Evolutionary conservation across 1,284 basidiomycete genomes (phyloP), one percentile per base, ranked within the genome.

Genomic region (Tilletia caries): DNA sequence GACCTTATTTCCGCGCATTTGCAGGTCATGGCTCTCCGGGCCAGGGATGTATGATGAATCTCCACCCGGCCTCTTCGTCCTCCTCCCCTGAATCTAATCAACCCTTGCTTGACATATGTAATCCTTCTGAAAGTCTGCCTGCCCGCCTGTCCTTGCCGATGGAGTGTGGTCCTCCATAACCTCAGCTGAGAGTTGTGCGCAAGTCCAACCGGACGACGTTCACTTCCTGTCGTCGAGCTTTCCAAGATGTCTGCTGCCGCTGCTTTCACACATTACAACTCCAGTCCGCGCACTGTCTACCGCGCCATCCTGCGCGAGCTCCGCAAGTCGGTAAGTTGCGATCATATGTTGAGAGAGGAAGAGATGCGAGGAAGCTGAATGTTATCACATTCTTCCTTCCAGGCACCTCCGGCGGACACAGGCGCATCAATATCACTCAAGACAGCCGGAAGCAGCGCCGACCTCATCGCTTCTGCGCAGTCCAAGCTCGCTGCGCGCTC

Each of bases 1-100:
- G 48, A 8, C 52, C 23, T 54, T 54, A 4, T 27, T 15, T 25
- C 13, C 27, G 52, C 6, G 23, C 0, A 23, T 27, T 34, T n/a
- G 10, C 58, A 62, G 58, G 58, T 62, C 58, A 62, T 62, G 58
- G 58, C 58, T 15, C 58, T 62, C 12, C 58, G 58, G 32, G 52
- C 52, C 52, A 23, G 52, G 29, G 52, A 29, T 54, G 52, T 54
- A 54, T 54, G 25, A 34, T 33, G 18, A 18, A 50, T 18, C 12
- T 50, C 48, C 37, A n/a, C n/a, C n/a, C n/a, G n/a, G n/a, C 37
- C 37, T 41, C 37, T 41, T 15, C 37, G 15, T 41, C 37, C 1
- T 15, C 37, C 37, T 41, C 37, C 37, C 15, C 37, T 41, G 37
- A 41, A 41, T 41, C 15, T 15, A 41, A 41, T 10, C 37, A 41